phyloP scores from a whole-genome alignment of 768 basidiomycete species.

The Macrocybe gigantea region DNA sequence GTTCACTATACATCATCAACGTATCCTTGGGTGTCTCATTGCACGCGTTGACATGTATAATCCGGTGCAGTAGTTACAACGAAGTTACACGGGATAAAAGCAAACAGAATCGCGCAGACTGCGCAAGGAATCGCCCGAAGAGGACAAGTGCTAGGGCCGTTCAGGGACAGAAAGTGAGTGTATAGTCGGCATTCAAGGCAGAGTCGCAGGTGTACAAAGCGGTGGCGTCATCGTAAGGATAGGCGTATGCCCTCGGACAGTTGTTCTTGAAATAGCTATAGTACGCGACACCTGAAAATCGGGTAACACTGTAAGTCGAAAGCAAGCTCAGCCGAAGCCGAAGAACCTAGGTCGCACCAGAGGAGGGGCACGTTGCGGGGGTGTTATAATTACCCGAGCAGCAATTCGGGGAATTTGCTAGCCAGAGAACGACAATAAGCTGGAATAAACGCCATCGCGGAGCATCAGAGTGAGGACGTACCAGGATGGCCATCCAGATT shows the following conservation, averaged over 20 bases:
- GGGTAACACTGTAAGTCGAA: too few species aligned
- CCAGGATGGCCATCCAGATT: slow-evolving; percentile 25
- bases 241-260: slow-evolving; percentile 31
- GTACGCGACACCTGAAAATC: slow-evolving; percentile 16
- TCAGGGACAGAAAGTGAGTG: slow-evolving; percentile 23
- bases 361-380: slow-evolving; percentile 27
- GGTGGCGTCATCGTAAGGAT: slow-evolving; percentile 44
- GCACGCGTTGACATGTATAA: too few species aligned
- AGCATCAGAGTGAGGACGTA: slow-evolving; percentile 1
- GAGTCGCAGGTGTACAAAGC: slow-evolving; percentile 38
- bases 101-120: too few species aligned
- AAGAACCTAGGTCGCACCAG: slow-evolving; percentile 15
- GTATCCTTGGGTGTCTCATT: too few species aligned
- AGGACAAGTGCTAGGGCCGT: neutral
- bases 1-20: too few species aligned
- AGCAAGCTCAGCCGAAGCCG: neutral
- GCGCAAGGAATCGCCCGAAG: too few species aligned
- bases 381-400: slow-evolving; percentile 28
- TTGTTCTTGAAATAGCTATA: slow-evolving; percentile 21
- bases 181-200: slow-evolving; percentile 21
- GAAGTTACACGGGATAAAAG: too few species aligned
- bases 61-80: too few species aligned
- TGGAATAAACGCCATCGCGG: neutral
- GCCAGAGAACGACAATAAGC: neutral
- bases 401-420: slow-evolving; percentile 29